Percentiles rank a stretch among this genome's conserved stretches.
Conservation (phyloP, 768 basidiomycete genomes). For the Pisolithus marmoratus region DNA sequence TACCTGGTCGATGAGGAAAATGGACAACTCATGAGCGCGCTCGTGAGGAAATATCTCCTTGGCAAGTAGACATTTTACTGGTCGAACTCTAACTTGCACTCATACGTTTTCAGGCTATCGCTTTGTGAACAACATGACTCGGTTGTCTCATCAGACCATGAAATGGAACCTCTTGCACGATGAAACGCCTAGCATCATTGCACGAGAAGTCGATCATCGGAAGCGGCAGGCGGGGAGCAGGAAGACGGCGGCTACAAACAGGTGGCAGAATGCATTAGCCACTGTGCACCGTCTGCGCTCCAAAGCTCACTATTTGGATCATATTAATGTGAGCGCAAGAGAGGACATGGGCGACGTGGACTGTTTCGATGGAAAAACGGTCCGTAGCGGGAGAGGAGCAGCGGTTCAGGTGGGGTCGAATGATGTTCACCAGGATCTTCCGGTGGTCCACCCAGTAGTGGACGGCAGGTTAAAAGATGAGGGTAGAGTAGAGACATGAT, state of each 20-base stretch:
- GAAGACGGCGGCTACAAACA: slow-evolving; percentile 28
- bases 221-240: slow-evolving; percentile 20
- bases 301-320: slow-evolving; percentile 48
- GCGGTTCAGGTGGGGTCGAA: slow-evolving; percentile 7
- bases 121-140: slow-evolving; percentile 63
- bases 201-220: slow-evolving; percentile 42
- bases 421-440: slow-evolving; percentile 38
- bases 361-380: slow-evolving; percentile 55
- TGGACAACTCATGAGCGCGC: slow-evolving; percentile 69
- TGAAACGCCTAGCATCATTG: slow-evolving; percentile 40
- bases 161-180: slow-evolving; percentile 33
- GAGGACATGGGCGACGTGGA: slow-evolving; percentile 82
- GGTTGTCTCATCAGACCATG: slow-evolving; percentile 25
- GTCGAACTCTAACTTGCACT: not conserved
- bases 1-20: slow-evolving; percentile 80
- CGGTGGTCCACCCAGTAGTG: slow-evolving; percentile 55
- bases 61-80: slow-evolving; percentile 37
- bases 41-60: slow-evolving; percentile 80
- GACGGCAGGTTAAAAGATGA: slow-evolving; percentile 64
- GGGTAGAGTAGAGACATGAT: slow-evolving; percentile 25
- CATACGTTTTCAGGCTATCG: slow-evolving; percentile 49
- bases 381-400: slow-evolving; percentile 31
- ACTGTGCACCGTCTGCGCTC: slow-evolving; percentile 44
- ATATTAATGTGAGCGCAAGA: slow-evolving; percentile 51
- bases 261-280: slow-evolving; percentile 43